Base-by-base conservation (phyloP, 495 filamentous ascomycete species). In the Penicillium lagena region DNA sequence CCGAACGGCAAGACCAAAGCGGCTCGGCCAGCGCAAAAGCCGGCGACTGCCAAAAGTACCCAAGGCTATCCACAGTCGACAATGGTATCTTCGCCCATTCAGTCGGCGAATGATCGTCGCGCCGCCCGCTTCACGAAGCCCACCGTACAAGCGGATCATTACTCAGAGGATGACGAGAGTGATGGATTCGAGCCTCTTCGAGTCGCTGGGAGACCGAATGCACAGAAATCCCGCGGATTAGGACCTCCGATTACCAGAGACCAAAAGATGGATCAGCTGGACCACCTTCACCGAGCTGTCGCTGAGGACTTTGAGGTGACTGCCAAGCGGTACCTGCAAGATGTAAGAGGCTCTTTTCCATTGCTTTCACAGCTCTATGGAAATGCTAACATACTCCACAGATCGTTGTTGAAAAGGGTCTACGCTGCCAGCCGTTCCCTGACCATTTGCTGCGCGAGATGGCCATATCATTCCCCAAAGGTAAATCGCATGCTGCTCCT, bases 371-470 rank as follows among this genome's bases (percentile, higher is more conserved):
- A n/a, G 14, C 12, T 31, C 31, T 6, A 30, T 12, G 2, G 17
- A 12, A 35, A 41, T 51, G 37, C 64, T 64, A 38, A 54, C 42
- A 17, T 13, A 35, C 39, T 44, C n/a, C 7, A 31, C 39, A 79
- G 42, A 67, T 96, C 22, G 75, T 89, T 43, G 73, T 82, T 37
- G 64, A 72, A 9, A 82, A 81, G 34, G 59, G 66, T 9, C 67
- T 87, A 13, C 79, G 83, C 9, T 72, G 67, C 12, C 67, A 76
- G 39, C 83, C 86, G 2, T 97, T 97, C 60, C 82, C 83, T 1
- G 89, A 96, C 54, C 75, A 73, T 27, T 71, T 87, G 1, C 68
- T 94, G 40, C 82, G 89, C 22, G 82, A 88, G 54, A 95, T 98
- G 84, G 88, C 80, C 6, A 85, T 95, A 34, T 54, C 68, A 28